Evolutionary conservation across 306 rosid species (phyloP).

Genomic region (Quercus berberidifolia): DNA sequence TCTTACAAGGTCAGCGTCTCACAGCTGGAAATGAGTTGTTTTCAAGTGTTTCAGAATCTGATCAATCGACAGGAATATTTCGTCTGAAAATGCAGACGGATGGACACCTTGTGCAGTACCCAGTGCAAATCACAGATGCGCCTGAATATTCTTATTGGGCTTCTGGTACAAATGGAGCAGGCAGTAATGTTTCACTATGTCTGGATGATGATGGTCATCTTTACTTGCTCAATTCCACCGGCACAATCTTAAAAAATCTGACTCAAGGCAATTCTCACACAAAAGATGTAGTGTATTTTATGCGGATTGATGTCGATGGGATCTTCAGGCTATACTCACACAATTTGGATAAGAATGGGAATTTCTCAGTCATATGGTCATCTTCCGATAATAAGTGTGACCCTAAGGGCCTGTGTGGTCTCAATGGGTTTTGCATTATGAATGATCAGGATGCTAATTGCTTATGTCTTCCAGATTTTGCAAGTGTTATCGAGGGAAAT

Average conservation of each 20-base stretch:
- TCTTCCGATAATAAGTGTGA: not conserved
- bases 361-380: not conserved
- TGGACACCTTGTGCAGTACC: not conserved
- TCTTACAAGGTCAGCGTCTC: not conserved
- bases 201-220: not conserved
- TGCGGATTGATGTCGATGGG: no score
- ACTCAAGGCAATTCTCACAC: not conserved
- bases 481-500: not conserved
- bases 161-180: rapidly evolving
- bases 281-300: no score
- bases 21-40: not conserved
- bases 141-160: not conserved
- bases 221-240: not conserved
- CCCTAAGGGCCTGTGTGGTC: not conserved
- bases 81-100: not conserved
- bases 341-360: not conserved
- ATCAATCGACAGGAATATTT: not conserved
- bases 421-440: not conserved
- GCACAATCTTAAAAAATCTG: not conserved
- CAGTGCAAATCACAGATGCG: not conserved
- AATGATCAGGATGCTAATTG: not conserved
- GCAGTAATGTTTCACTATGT: not conserved
- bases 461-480: not conserved
- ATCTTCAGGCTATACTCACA: not conserved
- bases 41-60: not conserved